Percentiles rank a stretch among this genome's conserved stretches.
phyloP scores from a whole-genome alignment of 2,329 filamentous ascomycete genomes.

The Fusarium mundagurra region DNA sequence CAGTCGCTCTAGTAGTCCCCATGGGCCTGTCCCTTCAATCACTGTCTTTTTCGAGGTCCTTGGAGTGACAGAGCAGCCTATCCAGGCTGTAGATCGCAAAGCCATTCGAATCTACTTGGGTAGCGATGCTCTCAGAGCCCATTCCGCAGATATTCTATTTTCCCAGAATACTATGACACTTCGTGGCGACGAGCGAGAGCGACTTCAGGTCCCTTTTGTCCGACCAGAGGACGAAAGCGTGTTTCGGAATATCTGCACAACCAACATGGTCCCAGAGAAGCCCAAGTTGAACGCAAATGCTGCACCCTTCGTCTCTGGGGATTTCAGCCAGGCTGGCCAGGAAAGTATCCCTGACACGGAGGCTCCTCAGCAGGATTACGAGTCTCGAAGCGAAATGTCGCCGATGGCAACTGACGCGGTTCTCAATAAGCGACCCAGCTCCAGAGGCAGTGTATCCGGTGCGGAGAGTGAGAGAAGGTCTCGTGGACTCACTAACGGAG shows the following conservation, averaged over 20 bases:
- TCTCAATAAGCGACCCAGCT: conserved; percentile 46
- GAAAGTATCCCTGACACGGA: conserved; percentile 24
- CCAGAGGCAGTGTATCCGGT: conserved; percentile 51
- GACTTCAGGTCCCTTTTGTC: conserved; percentile 89
- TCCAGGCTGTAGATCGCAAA: conserved; percentile 55
- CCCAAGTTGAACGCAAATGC: conserved; percentile 67
- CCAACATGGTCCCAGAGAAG: conserved; percentile 63
- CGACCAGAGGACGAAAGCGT: conserved; percentile 85
- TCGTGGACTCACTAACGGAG: conserved; percentile 33
- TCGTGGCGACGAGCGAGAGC: conserved; percentile 86
- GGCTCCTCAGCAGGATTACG: conserved; percentile 39
- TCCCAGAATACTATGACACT: conserved; percentile 91
- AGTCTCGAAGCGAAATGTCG: conserved; percentile 46
- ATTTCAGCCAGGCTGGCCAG: conserved; percentile 41
- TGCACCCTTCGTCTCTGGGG: conserved; percentile 54
- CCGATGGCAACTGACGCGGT: conserved; percentile 50
- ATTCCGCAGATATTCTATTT: conserved; percentile 90
- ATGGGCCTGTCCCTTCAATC: conserved; percentile 77
- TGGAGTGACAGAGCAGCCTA: conserved; percentile 61
- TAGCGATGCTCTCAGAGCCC: conserved; percentile 84
- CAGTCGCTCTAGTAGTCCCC: conserved; percentile 77
- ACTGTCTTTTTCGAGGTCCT: conserved; percentile 81
- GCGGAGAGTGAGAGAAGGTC: conserved; percentile 56
- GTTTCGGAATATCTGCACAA: conserved; percentile 81
- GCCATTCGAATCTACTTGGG: conserved; percentile 88